Evolutionary conservation across 768 basidiomycete species (phyloP).

Genomic region (Tricholoma bakamatsutake): DNA sequence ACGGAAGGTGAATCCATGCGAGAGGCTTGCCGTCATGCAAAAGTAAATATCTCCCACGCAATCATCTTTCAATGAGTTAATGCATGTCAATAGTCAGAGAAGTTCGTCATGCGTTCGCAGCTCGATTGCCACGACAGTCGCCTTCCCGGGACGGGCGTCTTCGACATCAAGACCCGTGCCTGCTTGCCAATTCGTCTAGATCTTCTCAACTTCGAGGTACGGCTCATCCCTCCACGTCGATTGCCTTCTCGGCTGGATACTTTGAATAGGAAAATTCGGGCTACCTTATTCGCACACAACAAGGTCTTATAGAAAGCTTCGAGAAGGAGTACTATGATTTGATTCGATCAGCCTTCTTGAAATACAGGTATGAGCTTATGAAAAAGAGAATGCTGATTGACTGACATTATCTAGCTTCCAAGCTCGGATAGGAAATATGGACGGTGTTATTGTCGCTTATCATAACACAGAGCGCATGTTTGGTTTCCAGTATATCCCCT

Average conservation of each 20-base stretch:
- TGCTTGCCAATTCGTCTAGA: conserved; percentile 81
- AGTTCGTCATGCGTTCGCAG: conserved; percentile 90
- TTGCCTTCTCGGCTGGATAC: neutral
- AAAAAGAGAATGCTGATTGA: neutral
- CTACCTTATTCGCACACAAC: conserved; percentile 61
- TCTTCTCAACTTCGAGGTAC: conserved; percentile 72
- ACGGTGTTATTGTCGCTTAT: conserved; percentile 85
- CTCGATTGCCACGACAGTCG: conserved; percentile 80
- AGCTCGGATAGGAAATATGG: conserved; percentile 95
- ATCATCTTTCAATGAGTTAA: neutral
- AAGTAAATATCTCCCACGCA: conserved; percentile 37
- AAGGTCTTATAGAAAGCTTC: conserved; percentile 71
- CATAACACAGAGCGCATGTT: conserved; percentile 85
- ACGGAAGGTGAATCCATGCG: conserved; percentile 26
- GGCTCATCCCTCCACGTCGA: neutral
- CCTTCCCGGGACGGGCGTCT: conserved; percentile 86
- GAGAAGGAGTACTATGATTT: conserved; percentile 95
- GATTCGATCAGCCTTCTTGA: conserved; percentile 88
- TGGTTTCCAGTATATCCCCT: conserved; percentile 89
- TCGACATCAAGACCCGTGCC: conserved; percentile 95
- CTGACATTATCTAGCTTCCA: conserved; percentile 58
- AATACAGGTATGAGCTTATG: conserved; percentile 60
- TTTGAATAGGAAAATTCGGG: conserved; percentile 63
- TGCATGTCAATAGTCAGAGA: conserved; percentile 34
- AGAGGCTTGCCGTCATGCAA: conserved; percentile 85